Base-by-base conservation (phyloP, 1,284 basidiomycete genomes). In the Stereum hirsutum region DNA sequence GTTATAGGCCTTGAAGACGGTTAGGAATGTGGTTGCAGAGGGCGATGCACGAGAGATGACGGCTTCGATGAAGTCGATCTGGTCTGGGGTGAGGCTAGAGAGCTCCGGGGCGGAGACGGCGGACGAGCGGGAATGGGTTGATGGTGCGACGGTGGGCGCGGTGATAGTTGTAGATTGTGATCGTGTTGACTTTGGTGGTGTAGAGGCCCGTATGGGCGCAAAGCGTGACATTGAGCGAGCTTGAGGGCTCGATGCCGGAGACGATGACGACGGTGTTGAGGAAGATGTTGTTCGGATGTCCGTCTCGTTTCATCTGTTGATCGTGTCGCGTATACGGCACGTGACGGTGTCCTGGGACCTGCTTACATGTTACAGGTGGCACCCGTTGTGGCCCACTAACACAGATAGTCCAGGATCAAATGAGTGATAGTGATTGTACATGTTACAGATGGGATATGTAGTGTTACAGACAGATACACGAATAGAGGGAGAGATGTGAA, bases 1-100 rank as follows among this genome's bases (percentile, higher is more conserved):
- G 52, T 79, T 85, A 57, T 90, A 90, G 0, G 86, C 82, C 53
- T 84, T 86, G 68, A 87, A 80, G n/a, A 88, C 74, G 2, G 75
- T 71, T 27, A 85, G 65, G 53, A 89, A 89, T 0, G 80, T 81
- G 1, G 79, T 82, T 11, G 83, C 76, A 20, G 69, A 64, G 6
- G 74, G 65, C 5, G 79, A 70, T 38, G 81, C 82, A 43, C 78
- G 76, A 44, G 66, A 56, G 32, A 90, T 75, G 2, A 90, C 81
- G 28, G 76, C 74, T 48, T 89, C 82, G 36, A 90, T 68, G 49
- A 90, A 71, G 39, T 75, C 68, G 47, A 88, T 69, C 52, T 89
- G 82, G 42, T 73, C 64, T 3, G 58, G 56, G 0, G 79, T 66
- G 24, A 89, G 69, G 27, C 68, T 63, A 26, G 69, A 61, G 17